Conservation (phyloP, 305 asterid genomes). For the Euphrasia arctica region DNA sequence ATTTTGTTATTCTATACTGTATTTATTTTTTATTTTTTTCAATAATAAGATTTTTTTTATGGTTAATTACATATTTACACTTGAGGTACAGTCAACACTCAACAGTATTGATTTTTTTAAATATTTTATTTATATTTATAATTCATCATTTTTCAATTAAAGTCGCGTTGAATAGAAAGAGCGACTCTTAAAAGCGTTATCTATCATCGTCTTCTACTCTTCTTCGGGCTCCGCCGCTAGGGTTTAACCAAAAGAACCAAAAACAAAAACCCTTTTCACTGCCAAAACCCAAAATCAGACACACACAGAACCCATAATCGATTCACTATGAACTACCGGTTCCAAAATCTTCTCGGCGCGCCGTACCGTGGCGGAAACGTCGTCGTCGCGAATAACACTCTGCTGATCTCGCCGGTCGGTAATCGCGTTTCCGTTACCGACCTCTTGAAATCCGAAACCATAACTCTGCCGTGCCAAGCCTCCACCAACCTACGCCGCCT, state of each 20-base stretch:
- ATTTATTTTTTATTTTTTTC: slow-evolving; percentile 18
- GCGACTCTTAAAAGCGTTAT: background rate
- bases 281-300: slow-evolving; percentile 23
- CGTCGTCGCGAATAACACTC: slow-evolving; percentile 49
- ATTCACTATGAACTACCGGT: slow-evolving; percentile 68
- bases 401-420: slow-evolving; percentile 75
- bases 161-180: too few relatives aligned
- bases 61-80: too few relatives aligned
- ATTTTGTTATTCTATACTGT: slow-evolving; percentile 35
- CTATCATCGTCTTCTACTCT: background rate
- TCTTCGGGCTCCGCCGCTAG: slow-evolving; percentile 19
- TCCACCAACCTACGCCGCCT: slow-evolving; percentile 79
- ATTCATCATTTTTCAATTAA: too few relatives aligned
- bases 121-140: too few relatives aligned
- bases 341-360: slow-evolving; percentile 91
- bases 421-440: slow-evolving; percentile 92
- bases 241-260: slow-evolving; percentile 37
- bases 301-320: background rate
- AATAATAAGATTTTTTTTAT: slow-evolving; percentile 19
- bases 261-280: slow-evolving; percentile 21
- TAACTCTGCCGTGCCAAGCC: slow-evolving; percentile 79
- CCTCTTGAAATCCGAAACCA: slow-evolving; percentile 72
- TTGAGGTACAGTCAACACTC: too few relatives aligned
- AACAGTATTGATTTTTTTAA: too few relatives aligned
- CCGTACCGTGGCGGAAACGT: slow-evolving; percentile 99